A percentile compares a stretch with the other conserved stretches of the same genome.
These are phyloP conservation scores for Didymosphaeria variabile DNA, from an alignment of 2,329 filamentous ascomycete species.

Conservation along the genomic window DNA sequence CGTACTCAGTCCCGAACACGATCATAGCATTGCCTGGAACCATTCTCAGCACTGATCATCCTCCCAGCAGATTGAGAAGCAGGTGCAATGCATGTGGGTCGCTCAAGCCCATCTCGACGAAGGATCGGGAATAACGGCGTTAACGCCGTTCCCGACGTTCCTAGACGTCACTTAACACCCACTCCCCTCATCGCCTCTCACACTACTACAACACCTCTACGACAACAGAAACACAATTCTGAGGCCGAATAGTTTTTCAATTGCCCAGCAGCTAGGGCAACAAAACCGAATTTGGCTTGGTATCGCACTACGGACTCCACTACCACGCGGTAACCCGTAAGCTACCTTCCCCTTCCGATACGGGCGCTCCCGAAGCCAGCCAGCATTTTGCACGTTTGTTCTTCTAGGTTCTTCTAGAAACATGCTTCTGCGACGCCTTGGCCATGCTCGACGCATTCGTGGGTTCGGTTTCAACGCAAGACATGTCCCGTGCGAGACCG, in stretches of 20 bases:
- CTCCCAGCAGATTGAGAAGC: background rate
- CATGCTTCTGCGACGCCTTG: background rate
- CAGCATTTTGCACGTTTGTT: background rate
- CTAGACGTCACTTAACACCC: background rate
- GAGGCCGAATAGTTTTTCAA: background rate
- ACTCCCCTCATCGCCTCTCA: background rate
- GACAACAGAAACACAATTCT: background rate
- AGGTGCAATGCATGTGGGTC: background rate
- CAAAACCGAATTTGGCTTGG: background rate
- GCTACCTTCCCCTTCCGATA: constrained; percentile 6
- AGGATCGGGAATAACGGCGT: background rate
- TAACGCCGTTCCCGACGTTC: background rate
- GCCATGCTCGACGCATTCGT: background rate
- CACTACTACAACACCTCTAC: background rate
- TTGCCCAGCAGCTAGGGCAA: background rate
- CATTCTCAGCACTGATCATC: background rate
- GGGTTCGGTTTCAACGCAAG: background rate
- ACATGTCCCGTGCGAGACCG: background rate
- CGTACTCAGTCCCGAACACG: too few relatives aligned
- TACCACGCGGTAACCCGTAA: constrained; percentile 7
- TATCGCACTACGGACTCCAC: background rate
- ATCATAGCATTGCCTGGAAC: too few relatives aligned
- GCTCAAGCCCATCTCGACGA: background rate
- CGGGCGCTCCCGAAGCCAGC: background rate
- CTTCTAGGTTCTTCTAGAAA: constrained; percentile 11